Conservation (phyloP, 306 rosid species). For the Prunus padus region DNA sequence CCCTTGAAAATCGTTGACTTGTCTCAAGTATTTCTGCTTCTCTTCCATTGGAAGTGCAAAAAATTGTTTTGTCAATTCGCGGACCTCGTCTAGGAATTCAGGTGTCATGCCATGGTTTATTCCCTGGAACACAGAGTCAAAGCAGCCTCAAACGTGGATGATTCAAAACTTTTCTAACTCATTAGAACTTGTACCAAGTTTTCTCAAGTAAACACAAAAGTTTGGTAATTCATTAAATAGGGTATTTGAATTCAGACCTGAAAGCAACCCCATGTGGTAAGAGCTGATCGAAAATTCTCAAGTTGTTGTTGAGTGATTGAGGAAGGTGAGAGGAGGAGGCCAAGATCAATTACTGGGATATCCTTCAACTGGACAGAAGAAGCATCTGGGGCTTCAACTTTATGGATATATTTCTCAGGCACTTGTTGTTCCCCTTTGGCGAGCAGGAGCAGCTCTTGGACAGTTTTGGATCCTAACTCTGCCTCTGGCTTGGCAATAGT, state of each 20-base stretch:
- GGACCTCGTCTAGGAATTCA: conserved; percentile 47
- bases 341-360: conserved; percentile 32
- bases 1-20: conserved; percentile 42
- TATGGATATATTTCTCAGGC: conserved; percentile 32
- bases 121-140: conserved; percentile 37
- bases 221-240: no score
- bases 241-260: conserved; percentile 20
- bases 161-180: not conserved
- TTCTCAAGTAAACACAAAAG: no score
- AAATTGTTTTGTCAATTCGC: conserved; percentile 47
- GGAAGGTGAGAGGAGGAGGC: conserved; percentile 16
- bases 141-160: not conserved
- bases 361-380: conserved; percentile 30
- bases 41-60: conserved; percentile 51
- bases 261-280: conserved; percentile 38
- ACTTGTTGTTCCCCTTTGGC: not conserved
- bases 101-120: conserved; percentile 61
- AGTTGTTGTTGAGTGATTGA: conserved; percentile 1
- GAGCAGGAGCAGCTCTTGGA: conserved; percentile 31
- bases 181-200: no score
- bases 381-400: conserved; percentile 20
- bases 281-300: conserved; percentile 18
- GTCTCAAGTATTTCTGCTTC: conserved; percentile 43
- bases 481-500: not conserved
- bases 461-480: conserved; percentile 18